Evolutionary conservation across 1,139 yeast species (phyloP), one percentile per base, ranked within the genome.

Genomic region (Hyphopichia fennica): DNA sequence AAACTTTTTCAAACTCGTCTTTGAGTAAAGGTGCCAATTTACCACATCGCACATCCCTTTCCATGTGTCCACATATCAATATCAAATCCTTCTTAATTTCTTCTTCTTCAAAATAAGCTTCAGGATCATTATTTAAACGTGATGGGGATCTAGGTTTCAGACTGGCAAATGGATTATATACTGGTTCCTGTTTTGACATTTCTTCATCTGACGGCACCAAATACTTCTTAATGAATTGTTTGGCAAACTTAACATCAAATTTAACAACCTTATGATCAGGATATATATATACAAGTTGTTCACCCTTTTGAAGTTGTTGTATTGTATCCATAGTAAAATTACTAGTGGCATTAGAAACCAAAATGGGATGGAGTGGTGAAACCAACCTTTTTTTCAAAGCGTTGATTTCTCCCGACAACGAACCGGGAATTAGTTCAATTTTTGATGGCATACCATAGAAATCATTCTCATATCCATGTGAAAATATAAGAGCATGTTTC

Each of bases 41-140:
- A 0, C 91, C 93, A 62, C 95, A 86, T 35, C 95, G 58, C 1
- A 69, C 63, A 56, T 86, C 95, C 44, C 93, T 60, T 37, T 72
- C 61, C 0, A 69, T 56, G 53, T 86, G 95, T 0, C 89, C 91
- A 59, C 95, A 86, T 2, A 83, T 75, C 19, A 84, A 59, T 0
- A 82, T 58, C 41, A 73, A 43, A 32, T 61, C 63, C 22, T 57
- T 55, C 1, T 41, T 46, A 6, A 66, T 35, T 0, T 44, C 37
- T 10, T 33, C 38, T 40, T 66, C 72, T 6, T 36, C 36, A 37
- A 65, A 62, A 7, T 45, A 40, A 13, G 17, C 28, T 15, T n/a
- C 27, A 6, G 14, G 6, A 27, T 11, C 30, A 17, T 17, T 15
- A 16, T 16, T 41, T 31, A 19, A 15, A 27, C 37, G 37, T 20